Evolutionary conservation across 345 rosid species (phyloP).

Genomic region (Populus pruinosa): DNA sequence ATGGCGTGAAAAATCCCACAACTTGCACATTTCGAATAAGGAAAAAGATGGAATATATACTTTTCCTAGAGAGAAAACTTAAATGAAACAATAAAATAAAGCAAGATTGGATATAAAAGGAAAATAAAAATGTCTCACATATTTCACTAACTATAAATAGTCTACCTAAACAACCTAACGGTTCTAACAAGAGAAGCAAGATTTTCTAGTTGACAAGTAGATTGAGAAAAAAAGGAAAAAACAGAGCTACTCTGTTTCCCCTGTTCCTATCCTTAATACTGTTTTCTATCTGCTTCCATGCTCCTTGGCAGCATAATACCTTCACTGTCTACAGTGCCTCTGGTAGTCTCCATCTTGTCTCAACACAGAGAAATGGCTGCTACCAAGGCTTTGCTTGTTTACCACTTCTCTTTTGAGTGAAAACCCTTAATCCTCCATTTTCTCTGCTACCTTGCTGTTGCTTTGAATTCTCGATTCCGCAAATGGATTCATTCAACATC

Average conservation of each 20-base stretch:
- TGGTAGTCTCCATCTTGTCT: constrained; percentile 24
- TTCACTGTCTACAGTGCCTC: constrained; percentile 9
- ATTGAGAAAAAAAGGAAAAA: background rate
- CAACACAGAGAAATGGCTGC: constrained; percentile 26
- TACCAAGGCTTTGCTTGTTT: constrained; percentile 16
- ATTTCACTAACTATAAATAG: constrained; percentile 41
- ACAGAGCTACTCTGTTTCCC: constrained; percentile 32
- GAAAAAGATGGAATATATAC: constrained; percentile 20
- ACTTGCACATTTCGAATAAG: constrained; percentile 14
- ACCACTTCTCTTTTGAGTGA: constrained; percentile 38
- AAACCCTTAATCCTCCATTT: background rate
- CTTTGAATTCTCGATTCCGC: background rate
- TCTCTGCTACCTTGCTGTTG: background rate
- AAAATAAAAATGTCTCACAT: background rate
- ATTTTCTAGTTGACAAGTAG: constrained; percentile 1
- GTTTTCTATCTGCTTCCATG: constrained; percentile 14
- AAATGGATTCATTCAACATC: constrained; percentile 59
- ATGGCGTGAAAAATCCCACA: constrained; percentile 14
- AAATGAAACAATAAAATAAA: background rate
- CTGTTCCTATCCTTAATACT: constrained; percentile 4
- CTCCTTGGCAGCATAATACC: constrained; percentile 3
- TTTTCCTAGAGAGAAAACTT: background rate
- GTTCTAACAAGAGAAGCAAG: constrained; percentile 12
- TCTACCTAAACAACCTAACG: constrained; percentile 11
- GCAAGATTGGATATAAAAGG: background rate